Conservation (phyloP, 2,329 filamentous ascomycete genomes). For the Penicillium sp. region DNA sequence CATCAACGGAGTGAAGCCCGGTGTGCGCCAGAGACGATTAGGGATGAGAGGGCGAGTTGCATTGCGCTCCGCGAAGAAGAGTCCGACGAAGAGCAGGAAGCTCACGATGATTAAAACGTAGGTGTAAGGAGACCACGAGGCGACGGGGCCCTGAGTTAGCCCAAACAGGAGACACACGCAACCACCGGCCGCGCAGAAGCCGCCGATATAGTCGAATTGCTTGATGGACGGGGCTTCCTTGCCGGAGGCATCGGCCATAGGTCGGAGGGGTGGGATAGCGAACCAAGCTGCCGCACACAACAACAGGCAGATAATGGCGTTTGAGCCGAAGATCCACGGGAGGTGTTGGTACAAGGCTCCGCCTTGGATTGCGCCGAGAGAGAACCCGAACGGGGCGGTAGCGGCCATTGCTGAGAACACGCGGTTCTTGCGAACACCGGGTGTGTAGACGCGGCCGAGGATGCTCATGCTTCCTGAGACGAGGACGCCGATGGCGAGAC, state of each 20-base stretch:
- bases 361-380: slow-evolving; percentile 38
- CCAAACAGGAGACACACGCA: slow-evolving; percentile 51
- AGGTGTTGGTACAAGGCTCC: slow-evolving; percentile 35
- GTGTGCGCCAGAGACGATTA: slow-evolving; percentile 36
- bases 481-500: slow-evolving; percentile 43
- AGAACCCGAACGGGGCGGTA: slow-evolving; percentile 39
- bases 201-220: slow-evolving; percentile 36
- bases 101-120: slow-evolving; percentile 42
- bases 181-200: slow-evolving; percentile 41
- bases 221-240: slow-evolving; percentile 25
- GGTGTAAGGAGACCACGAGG: slow-evolving; percentile 45
- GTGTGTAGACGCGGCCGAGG: slow-evolving; percentile 40
- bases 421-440: slow-evolving; percentile 41
- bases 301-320: slow-evolving; percentile 34
- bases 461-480: slow-evolving; percentile 45
- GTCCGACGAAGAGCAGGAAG: slow-evolving; percentile 38
- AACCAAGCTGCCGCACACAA: slow-evolving; percentile 33
- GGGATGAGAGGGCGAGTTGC: slow-evolving; percentile 41
- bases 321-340: slow-evolving; percentile 40
- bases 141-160: slow-evolving; percentile 46
- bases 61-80: slow-evolving; percentile 42
- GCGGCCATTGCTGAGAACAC: slow-evolving; percentile 44
- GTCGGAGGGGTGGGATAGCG: slow-evolving; percentile 34
- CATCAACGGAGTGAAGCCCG: slow-evolving; percentile 39
- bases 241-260: slow-evolving; percentile 24